These are phyloP conservation scores for Mrakia blollopis DNA, from an alignment of 768 basidiomycete species.

Conservation along the genomic window DNA sequence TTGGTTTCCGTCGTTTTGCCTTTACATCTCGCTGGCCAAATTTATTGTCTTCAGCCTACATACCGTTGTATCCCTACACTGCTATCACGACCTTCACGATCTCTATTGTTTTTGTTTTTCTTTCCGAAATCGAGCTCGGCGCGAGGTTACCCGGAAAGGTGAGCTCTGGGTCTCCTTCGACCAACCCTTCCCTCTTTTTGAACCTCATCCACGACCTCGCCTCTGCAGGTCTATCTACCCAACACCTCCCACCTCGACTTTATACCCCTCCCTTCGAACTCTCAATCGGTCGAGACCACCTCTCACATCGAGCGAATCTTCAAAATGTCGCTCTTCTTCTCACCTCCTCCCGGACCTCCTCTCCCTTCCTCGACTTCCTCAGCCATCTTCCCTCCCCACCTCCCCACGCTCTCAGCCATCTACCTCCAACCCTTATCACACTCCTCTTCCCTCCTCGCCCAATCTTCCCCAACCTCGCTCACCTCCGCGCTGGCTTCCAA, in stretches of 20 bases:
- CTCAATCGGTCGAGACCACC: too few species aligned
- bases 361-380: not conserved
- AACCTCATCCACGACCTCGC: not conserved
- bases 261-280: not conserved
- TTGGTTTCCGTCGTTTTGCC: too few species aligned
- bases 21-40: too few species aligned
- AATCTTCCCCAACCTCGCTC: not conserved
- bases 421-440: conserved; percentile 15
- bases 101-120: too few species aligned
- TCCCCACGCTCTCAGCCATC: conserved; percentile 12
- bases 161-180: too few species aligned
- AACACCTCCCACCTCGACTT: too few species aligned
- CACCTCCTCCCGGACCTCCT: not conserved
- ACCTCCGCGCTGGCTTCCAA: not conserved
- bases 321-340: not conserved
- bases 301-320: too few species aligned
- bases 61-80: too few species aligned
- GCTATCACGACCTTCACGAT: too few species aligned
- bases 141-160: too few species aligned
- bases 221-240: not conserved
- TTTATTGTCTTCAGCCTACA: too few species aligned
- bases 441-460: conserved; percentile 6
- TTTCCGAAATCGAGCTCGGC: too few species aligned
- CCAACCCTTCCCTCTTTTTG: not conserved
- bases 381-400: not conserved